Evolutionary conservation across 257 asterid genomes (phyloP).

Genomic region (Lavandula angustifolia): DNA sequence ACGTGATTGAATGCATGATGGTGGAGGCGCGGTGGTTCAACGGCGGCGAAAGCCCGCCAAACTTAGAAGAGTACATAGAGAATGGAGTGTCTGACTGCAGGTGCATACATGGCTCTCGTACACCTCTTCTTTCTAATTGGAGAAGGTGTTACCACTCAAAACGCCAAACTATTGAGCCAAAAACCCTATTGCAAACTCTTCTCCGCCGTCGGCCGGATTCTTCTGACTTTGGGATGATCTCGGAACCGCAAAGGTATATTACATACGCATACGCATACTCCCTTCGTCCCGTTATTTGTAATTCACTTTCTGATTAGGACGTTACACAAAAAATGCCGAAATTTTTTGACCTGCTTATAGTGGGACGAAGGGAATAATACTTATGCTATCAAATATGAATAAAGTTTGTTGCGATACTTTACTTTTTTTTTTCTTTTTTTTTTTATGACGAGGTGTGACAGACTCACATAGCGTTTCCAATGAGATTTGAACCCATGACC

Average conservation of each 20-base stretch:
- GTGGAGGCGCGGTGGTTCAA: conserved; percentile 65
- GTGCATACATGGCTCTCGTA: conserved; percentile 71
- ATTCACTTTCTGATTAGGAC: too few relatives aligned
- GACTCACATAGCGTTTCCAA: too few relatives aligned
- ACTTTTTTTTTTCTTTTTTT: too few relatives aligned
- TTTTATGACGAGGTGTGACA: too few relatives aligned
- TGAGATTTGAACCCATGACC: too few relatives aligned
- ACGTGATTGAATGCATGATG: conserved; percentile 67
- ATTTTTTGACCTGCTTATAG: too few relatives aligned
- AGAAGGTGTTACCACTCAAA: conserved; percentile 52
- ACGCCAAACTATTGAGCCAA: conserved; percentile 32
- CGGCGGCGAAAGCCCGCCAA: conserved; percentile 52
- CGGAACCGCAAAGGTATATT: conserved; percentile 61
- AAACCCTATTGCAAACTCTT: conserved; percentile 63
- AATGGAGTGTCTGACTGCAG: conserved; percentile 73
- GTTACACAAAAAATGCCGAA: too few relatives aligned
- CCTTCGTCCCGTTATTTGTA: too few relatives aligned
- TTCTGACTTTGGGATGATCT: conserved; percentile 78
- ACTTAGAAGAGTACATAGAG: conserved; percentile 57
- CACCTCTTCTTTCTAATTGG: conserved; percentile 72
- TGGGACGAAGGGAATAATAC: too few relatives aligned
- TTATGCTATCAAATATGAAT: too few relatives aligned
- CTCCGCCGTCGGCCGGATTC: conserved; percentile 63
- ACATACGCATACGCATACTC: not conserved
- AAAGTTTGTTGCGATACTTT: too few relatives aligned